Evolutionary conservation across 495 filamentous ascomycete genomes (phyloP), one percentile per base, ranked within the genome.

Genomic region (Neurospora tetraspora): DNA sequence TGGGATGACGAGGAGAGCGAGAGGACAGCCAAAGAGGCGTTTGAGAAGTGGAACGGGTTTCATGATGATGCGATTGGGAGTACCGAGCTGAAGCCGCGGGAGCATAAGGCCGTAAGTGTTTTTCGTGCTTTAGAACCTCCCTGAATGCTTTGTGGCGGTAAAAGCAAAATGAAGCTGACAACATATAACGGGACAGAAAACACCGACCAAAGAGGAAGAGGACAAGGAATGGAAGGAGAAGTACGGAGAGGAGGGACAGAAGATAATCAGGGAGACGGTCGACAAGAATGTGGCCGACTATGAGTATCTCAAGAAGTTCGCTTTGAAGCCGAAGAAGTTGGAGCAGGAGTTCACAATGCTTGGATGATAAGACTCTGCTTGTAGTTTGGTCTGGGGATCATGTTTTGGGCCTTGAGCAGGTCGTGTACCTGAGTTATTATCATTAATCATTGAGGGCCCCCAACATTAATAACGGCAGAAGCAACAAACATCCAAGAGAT

Each of bases 31-130:
- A 84, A 83, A 70, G 86, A 87, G 71, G 86, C 87, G 23, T 99
- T 99, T 83, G 92, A 93, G 83, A 99, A 99, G 83, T 99, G 96
- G 96, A 89, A 89, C 71, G 96, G 94, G 0, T 99, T 97, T 80
- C 96, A 98, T 78, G 92, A 98, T 70, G 95, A 98, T 85, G 96
- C 93, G 20, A 92, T 98, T 74, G 83, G 91, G 70, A 94, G 91
- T 74, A 90, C 84, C 69, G 89, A 88, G 53, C 81, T 99, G 75
- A 90, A 89, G 76, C 87, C 93, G 18, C 83, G 94, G 78, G 78
- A 77, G 36, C 71, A 79, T 45, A 80, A 77, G 47, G 88, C 92
- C 77, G 94, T 97, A 88, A 86, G 93, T 36, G 34, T 5, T 36
- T 36, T 36, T 36, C 34, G 34, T 36, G 34, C 34, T 36, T 36